Conservation (phyloP, 495 filamentous ascomycete genomes). For the Evernia prunastri region DNA sequence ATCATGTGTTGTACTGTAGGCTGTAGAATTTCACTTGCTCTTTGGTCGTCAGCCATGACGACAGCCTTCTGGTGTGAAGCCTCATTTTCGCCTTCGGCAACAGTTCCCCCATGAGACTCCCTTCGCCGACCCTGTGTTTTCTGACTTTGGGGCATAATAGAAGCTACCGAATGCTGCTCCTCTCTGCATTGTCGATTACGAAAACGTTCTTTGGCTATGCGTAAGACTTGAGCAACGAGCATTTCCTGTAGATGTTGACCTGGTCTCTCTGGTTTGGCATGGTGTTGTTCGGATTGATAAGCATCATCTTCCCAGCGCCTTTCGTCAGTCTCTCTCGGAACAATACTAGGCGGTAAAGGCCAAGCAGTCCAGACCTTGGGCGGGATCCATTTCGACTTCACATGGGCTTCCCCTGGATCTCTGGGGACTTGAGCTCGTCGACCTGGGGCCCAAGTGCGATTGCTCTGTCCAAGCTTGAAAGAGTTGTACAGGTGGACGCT, state of each 20-base stretch:
- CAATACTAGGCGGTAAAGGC: constrained; percentile 56
- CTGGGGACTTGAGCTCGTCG: constrained; percentile 6
- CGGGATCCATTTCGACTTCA: constrained; percentile 35
- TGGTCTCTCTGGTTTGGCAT: constrained; percentile 26
- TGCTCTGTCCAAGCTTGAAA: constrained; percentile 45
- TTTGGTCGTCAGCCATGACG: constrained; percentile 56
- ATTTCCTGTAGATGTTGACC: constrained; percentile 60
- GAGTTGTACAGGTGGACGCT: constrained; percentile 71
- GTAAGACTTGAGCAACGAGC: constrained; percentile 54
- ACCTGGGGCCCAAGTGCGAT: constrained; percentile 29
- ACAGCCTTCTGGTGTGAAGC: constrained; percentile 31
- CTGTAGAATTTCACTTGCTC: constrained; percentile 51
- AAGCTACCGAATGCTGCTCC: not conserved
- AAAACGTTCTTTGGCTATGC: constrained; percentile 59
- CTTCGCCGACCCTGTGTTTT: not conserved
- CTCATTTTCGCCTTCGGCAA: constrained; percentile 18
- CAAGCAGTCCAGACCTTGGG: constrained; percentile 67
- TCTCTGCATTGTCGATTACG: constrained; percentile 33
- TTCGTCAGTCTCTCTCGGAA: constrained; percentile 30
- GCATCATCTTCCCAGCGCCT: constrained; percentile 6
- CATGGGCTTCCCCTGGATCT: constrained; percentile 21
- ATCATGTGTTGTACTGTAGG: constrained; percentile 61
- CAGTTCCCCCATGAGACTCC: not conserved
- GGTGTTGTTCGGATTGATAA: not conserved
- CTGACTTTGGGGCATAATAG: not conserved